These are phyloP conservation scores for Rhododendron ferrugineum DNA, from an alignment of 148 eudicot species.

Conservation along the genomic window DNA sequence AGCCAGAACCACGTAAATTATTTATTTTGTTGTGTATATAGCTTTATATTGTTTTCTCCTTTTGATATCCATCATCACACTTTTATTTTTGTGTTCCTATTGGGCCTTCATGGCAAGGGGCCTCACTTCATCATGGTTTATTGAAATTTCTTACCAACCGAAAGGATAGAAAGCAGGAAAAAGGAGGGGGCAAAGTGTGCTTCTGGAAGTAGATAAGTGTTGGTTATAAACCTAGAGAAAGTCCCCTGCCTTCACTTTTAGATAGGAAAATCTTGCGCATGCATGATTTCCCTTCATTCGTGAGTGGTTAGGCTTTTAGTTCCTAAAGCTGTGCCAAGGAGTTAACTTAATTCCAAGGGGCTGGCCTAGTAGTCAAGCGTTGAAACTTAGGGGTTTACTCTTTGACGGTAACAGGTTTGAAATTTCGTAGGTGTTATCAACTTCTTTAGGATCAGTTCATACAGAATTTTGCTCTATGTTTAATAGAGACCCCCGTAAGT, in stretches of 20 bases:
- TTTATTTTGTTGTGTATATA: background rate
- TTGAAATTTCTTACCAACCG: background rate
- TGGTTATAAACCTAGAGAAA: background rate
- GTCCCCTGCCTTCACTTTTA: background rate
- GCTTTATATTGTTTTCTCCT: background rate
- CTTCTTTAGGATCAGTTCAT: too few relatives aligned
- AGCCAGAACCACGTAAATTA: background rate
- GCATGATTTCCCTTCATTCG: background rate
- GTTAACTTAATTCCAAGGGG: too few relatives aligned
- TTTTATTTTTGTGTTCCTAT: background rate
- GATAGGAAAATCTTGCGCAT: background rate
- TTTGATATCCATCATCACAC: background rate
- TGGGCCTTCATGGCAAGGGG: background rate
- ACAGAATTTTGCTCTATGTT: too few relatives aligned
- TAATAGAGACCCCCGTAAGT: too few relatives aligned
- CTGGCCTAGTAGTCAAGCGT: too few relatives aligned
- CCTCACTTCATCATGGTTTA: background rate
- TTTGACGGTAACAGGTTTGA: too few relatives aligned
- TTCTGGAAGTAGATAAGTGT: background rate
- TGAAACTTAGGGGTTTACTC: too few relatives aligned
- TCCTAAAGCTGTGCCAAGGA: too few relatives aligned
- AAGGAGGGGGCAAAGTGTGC: background rate
- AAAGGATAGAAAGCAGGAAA: background rate
- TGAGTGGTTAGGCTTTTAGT: background rate
- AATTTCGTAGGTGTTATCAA: too few relatives aligned